Conservation (phyloP, 768 basidiomycete species). For the Phanerochaete carnosa region DNA sequence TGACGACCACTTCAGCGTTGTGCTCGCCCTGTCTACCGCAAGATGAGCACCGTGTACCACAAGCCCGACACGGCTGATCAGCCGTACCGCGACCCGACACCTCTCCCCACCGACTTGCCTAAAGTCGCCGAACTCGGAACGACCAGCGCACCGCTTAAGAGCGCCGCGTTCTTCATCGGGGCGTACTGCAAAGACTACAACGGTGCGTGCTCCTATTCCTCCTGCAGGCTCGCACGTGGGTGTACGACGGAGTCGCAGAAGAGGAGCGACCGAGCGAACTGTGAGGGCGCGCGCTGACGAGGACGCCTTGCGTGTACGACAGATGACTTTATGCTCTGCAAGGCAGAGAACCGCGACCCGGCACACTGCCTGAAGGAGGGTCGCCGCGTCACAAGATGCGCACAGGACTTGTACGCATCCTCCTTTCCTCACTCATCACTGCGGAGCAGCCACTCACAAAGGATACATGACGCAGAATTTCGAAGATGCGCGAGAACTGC, state of each 20-base stretch:
- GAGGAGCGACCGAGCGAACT: neutral
- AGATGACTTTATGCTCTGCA: conserved; percentile 99
- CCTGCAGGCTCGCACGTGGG: neutral
- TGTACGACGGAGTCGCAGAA: too few species aligned
- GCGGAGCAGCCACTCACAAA: neutral
- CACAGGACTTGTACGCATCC: conserved; percentile 84
- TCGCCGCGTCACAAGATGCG: conserved; percentile 91
- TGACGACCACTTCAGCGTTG: conserved; percentile 11
- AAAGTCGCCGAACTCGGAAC: conserved; percentile 85
- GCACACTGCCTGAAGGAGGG: conserved; percentile 95
- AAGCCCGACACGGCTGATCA: conserved; percentile 42
- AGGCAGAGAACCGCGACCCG: conserved; percentile 86
- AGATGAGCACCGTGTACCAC: conserved; percentile 48
- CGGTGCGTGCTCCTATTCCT: conserved; percentile 50
- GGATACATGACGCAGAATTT: conserved; percentile 59
- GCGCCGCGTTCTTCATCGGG: conserved; percentile 95
- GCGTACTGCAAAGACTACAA: conserved; percentile 95
- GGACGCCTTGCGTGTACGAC: conserved; percentile 1
- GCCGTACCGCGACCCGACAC: conserved; percentile 62
- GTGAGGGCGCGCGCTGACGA: neutral
- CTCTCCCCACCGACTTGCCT: conserved; percentile 64
- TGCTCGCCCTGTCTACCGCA: conserved; percentile 10
- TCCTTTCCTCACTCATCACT: neutral
- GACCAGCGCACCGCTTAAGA: conserved; percentile 92
- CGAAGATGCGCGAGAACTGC: conserved; percentile 92